These are phyloP conservation scores for Suillus clintonianus DNA, from an alignment of 768 basidiomycete species.

Conservation along the genomic window DNA sequence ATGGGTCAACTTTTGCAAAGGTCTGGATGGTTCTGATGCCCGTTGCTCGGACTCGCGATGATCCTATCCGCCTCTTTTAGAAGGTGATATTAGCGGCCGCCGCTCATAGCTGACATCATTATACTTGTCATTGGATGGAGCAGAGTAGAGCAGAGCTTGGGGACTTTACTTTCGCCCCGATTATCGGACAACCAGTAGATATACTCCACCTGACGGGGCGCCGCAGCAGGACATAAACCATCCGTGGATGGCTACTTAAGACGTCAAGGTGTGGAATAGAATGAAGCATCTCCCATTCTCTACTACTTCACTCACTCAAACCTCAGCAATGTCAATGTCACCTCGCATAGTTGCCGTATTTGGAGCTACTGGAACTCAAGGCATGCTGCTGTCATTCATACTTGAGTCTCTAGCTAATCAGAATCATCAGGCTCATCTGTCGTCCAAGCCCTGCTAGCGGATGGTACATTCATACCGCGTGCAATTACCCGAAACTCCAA, in stretches of 20 bases:
- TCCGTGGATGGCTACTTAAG: conserved; percentile 4
- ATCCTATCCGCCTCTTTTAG: background rate
- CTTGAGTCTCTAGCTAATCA: background rate
- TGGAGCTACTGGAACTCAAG: conserved; percentile 40
- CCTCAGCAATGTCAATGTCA: conserved; percentile 17
- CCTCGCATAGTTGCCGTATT: conserved; percentile 32
- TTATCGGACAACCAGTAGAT: background rate
- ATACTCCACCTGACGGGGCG: background rate
- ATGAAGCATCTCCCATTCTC: background rate
- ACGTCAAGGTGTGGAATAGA: background rate
- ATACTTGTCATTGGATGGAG: background rate
- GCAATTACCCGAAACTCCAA: conserved; percentile 34
- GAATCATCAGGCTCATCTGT: conserved; percentile 25
- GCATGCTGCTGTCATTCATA: conserved; percentile 6
- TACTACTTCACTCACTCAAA: background rate
- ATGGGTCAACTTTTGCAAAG: too few species aligned
- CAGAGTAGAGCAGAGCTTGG: background rate
- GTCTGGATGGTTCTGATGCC: background rate
- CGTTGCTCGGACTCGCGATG: background rate
- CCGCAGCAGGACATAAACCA: background rate
- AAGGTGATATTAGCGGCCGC: background rate
- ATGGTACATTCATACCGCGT: conserved; percentile 35
- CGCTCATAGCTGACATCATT: background rate
- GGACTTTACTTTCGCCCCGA: too few species aligned
- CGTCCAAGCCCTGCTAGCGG: conserved; percentile 29